Evolutionary conservation across 129 eudicot genomes (phyloP).

Genomic region (Flaveria ramosissima): DNA sequence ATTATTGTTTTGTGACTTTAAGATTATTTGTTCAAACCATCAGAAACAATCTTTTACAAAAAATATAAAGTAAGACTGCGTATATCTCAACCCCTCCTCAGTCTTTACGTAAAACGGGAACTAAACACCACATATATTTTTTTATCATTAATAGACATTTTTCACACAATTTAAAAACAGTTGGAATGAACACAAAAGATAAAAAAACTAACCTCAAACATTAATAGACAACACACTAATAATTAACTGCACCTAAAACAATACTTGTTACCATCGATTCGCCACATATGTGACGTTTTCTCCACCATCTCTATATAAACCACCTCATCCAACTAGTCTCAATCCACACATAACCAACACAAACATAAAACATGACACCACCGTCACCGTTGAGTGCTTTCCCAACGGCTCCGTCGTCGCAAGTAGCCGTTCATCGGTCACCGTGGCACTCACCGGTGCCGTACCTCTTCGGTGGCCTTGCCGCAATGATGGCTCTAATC

Average conservation of each 20-base stretch:
- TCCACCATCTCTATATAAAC: conserved; percentile 19
- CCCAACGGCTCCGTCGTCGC: conserved; percentile 28
- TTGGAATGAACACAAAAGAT: too few species aligned
- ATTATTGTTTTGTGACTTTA: too few species aligned
- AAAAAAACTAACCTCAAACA: too few species aligned
- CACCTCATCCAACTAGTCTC: conserved; percentile 14
- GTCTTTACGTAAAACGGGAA: too few species aligned
- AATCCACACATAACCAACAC: conserved; percentile 21
- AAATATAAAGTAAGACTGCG: too few species aligned
- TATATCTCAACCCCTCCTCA: too few species aligned
- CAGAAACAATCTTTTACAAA: too few species aligned
- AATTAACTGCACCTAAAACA: neutral
- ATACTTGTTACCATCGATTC: conserved; percentile 4
- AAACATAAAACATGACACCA: neutral
- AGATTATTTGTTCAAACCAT: too few species aligned
- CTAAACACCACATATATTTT: too few species aligned
- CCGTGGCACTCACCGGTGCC: conserved; percentile 83
- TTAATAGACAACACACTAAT: too few species aligned
- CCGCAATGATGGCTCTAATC: conserved; percentile 67
- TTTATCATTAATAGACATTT: too few species aligned
- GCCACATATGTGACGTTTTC: conserved; percentile 31
- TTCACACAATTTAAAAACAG: too few species aligned
- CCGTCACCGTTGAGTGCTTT: neutral
- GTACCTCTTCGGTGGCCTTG: conserved; percentile 73
- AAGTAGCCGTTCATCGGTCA: conserved; percentile 31